These are phyloP conservation scores for Dactylonectria estremocensis DNA, from an alignment of 2,329 filamentous ascomycete genomes.

Conservation along the genomic window DNA sequence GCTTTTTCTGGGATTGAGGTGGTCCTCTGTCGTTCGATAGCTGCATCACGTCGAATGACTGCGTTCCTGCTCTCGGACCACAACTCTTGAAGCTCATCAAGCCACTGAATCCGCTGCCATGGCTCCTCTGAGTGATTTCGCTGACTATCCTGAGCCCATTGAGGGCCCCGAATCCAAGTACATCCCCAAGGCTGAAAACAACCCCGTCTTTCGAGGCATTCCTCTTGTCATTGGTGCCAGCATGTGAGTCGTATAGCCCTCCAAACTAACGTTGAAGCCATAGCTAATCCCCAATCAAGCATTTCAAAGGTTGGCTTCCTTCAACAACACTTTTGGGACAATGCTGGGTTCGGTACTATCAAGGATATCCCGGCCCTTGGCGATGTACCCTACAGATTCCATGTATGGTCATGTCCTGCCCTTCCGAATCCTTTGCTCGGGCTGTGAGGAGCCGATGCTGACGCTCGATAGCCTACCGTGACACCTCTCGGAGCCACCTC, in stretches of 20 bases:
- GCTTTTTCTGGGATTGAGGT: background rate
- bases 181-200: conserved; percentile 64
- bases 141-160: conserved; percentile 59
- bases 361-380: conserved; percentile 64
- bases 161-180: conserved; percentile 56
- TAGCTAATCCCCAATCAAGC: conserved; percentile 56
- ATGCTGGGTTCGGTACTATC: conserved; percentile 71
- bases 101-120: conserved; percentile 34
- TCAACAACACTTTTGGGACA: conserved; percentile 78
- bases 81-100: background rate
- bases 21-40: background rate
- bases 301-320: conserved; percentile 73
- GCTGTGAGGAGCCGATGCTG: background rate
- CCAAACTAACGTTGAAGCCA: background rate
- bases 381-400: conserved; percentile 61
- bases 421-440: background rate
- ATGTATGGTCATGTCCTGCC: conserved; percentile 57
- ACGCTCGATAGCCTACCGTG: conserved; percentile 66
- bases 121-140: conserved; percentile 53
- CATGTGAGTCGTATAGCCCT: conserved; percentile 64
- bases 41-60: background rate
- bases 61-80: background rate
- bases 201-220: conserved; percentile 79
- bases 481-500: conserved; percentile 62
- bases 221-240: conserved; percentile 73